Percentiles rank a stretch among this genome's conserved stretches.
phyloP scores from a whole-genome alignment of 2,329 filamentous ascomycete species.

The Hymenoscyphus infarciens region DNA sequence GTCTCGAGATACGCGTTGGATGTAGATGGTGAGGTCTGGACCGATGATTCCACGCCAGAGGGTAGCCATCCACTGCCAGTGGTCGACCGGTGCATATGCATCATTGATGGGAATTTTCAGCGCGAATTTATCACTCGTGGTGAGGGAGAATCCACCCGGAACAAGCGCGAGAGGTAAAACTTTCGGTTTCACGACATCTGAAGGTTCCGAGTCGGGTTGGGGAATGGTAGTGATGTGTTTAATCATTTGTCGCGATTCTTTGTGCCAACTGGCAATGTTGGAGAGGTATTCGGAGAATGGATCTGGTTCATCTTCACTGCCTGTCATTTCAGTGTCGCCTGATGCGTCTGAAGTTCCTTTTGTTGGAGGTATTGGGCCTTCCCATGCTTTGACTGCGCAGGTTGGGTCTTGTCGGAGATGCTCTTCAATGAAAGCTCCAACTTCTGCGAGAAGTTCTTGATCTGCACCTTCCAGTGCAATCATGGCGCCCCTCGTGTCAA shows the following conservation, averaged over 20 bases:
- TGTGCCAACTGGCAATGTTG: slow-evolving; percentile 71
- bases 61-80: slow-evolving; percentile 97
- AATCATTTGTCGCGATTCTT: slow-evolving; percentile 67
- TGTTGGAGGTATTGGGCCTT: neutral
- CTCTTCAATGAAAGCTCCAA: slow-evolving; percentile 57
- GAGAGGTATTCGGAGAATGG: slow-evolving; percentile 60
- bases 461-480: slow-evolving; percentile 80
- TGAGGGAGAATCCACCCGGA: slow-evolving; percentile 74
- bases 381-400: slow-evolving; percentile 32
- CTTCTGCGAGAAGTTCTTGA: slow-evolving; percentile 45
- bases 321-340: slow-evolving; percentile 23
- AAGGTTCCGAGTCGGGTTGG: slow-evolving; percentile 14
- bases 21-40: slow-evolving; percentile 74
- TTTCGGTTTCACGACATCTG: slow-evolving; percentile 28
- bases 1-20: slow-evolving; percentile 40
- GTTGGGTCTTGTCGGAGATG: slow-evolving; percentile 30
- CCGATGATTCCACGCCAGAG: slow-evolving; percentile 85
- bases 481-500: slow-evolving; percentile 65
- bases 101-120: slow-evolving; percentile 71
- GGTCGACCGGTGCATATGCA: slow-evolving; percentile 75
- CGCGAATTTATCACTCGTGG: slow-evolving; percentile 72
- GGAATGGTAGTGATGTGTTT: slow-evolving; percentile 46
- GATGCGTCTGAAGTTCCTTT: neutral
- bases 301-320: slow-evolving; percentile 27
- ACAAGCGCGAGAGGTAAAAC: slow-evolving; percentile 69